Conservation (phyloP, 2,329 filamentous ascomycete species). For the Ophiostoma sp. region DNA sequence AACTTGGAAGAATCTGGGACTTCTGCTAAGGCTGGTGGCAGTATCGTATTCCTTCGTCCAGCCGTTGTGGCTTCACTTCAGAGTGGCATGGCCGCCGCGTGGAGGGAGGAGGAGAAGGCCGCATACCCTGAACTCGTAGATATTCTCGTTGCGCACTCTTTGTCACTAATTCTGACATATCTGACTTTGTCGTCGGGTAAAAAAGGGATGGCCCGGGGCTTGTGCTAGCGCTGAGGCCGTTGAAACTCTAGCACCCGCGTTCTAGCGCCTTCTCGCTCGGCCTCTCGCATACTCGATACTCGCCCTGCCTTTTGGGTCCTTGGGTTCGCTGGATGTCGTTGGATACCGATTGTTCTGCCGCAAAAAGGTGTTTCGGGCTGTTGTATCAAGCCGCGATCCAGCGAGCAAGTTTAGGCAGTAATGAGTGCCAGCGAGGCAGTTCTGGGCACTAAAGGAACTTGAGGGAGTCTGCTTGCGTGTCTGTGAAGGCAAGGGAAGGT, state of each 20-base stretch:
- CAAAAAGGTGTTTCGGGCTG: neutral
- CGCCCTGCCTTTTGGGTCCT: neutral
- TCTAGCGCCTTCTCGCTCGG: conserved; percentile 1
- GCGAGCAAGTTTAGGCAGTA: conserved; percentile 17
- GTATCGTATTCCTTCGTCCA: neutral
- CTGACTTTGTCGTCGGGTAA: neutral
- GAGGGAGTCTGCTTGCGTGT: conserved; percentile 4
- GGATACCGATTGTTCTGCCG: neutral
- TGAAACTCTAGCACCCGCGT: neutral
- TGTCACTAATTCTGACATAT: neutral
- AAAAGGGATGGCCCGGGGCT: conserved; percentile 6
- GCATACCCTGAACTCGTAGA: neutral
- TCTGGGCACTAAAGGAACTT: neutral
- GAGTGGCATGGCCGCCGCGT: neutral
- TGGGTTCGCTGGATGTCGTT: neutral
- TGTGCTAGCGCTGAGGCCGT: conserved; percentile 2
- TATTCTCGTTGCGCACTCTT: neutral
- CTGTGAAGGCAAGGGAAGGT: neutral
- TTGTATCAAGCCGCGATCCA: conserved; percentile 8
- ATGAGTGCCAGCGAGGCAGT: conserved; percentile 1
- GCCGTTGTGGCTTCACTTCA: conserved; percentile 7
- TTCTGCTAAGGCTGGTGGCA: neutral
- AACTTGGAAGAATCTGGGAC: neutral
- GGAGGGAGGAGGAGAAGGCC: neutral
- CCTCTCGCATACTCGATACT: neutral